phyloP scores from a whole-genome alignment of 768 basidiomycete species.

The Lyophyllum decastes region DNA sequence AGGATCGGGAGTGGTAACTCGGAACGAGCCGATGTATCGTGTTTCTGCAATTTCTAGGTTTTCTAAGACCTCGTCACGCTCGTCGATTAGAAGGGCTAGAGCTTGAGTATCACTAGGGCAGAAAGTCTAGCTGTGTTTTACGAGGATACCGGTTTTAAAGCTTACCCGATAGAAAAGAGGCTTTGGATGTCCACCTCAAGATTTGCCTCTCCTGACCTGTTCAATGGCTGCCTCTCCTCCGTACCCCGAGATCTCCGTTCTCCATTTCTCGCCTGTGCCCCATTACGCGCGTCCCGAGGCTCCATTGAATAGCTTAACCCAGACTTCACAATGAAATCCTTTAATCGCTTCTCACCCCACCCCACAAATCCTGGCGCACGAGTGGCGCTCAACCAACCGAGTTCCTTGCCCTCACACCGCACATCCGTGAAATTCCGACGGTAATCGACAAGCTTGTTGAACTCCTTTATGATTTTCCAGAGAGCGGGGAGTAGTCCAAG shows the following conservation, averaged over 20 bases:
- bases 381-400: conserved; percentile 71
- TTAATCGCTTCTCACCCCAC: conserved; percentile 74
- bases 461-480: conserved; percentile 64
- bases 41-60: conserved; percentile 81
- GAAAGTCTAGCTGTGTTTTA: not conserved
- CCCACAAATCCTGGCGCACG: conserved; percentile 67
- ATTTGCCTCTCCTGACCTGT: conserved; percentile 40
- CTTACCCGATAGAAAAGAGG: conserved; percentile 75
- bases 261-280: conserved; percentile 28
- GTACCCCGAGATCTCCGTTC: conserved; percentile 28
- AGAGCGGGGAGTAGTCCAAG: conserved; percentile 68
- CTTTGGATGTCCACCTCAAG: conserved; percentile 69
- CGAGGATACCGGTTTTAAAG: not conserved
- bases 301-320: conserved; percentile 66
- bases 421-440: conserved; percentile 61
- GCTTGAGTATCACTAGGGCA: conserved; percentile 62
- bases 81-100: conserved; percentile 69
- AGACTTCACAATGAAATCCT: conserved; percentile 64
- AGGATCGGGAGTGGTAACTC: conserved; percentile 71
- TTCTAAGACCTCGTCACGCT: conserved; percentile 76
- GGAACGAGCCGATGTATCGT: conserved; percentile 75
- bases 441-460: conserved; percentile 54
- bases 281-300: conserved; percentile 24
- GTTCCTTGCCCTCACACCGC: conserved; percentile 67
- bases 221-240: conserved; percentile 45